Percentiles rank a stretch among this genome's conserved stretches.
Evolutionary conservation across 768 basidiomycete genomes (phyloP).

Genomic region (Cytidiella melzeri): DNA sequence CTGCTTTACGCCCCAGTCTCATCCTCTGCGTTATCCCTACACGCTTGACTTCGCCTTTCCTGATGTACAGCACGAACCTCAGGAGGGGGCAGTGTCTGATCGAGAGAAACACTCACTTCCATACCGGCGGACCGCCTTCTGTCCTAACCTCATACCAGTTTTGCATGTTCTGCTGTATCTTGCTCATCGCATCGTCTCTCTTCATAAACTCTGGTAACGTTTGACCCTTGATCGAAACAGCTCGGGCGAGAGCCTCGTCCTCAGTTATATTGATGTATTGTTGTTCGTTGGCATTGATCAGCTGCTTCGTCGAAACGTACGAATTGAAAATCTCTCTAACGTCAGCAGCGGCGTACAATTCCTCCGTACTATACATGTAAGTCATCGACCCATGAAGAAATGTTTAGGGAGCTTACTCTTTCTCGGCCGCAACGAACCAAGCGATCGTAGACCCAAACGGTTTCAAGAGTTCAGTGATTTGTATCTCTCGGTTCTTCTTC

Average conservation of each 20-base stretch:
- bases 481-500: slow-evolving; percentile 41
- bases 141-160: slow-evolving; percentile 60
- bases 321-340: slow-evolving; percentile 50
- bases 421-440: slow-evolving; percentile 60
- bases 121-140: slow-evolving; percentile 48
- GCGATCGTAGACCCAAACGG: slow-evolving; percentile 50
- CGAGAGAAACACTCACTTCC: slow-evolving; percentile 44
- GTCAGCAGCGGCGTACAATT: slow-evolving; percentile 50
- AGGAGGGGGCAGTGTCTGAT: too few relatives aligned
- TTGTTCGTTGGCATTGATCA: slow-evolving; percentile 62
- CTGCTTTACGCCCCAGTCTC: slow-evolving; percentile 73
- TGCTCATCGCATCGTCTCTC: slow-evolving; percentile 55
- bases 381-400: neutral
- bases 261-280: slow-evolving; percentile 66
- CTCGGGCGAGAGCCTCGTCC: slow-evolving; percentile 22
- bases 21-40: slow-evolving; percentile 65
- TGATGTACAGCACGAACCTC: slow-evolving; percentile 28
- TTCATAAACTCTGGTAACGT: slow-evolving; percentile 47
- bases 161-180: slow-evolving; percentile 65
- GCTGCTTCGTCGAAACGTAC: slow-evolving; percentile 54
- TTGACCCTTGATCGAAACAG: slow-evolving; percentile 27
- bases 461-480: slow-evolving; percentile 70
- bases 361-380: slow-evolving; percentile 35
- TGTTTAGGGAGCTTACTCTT: slow-evolving; percentile 41
- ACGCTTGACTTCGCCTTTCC: slow-evolving; percentile 72